Conservation (phyloP, 805 yeast genomes). For the Clavispora vitiphila region DNA sequence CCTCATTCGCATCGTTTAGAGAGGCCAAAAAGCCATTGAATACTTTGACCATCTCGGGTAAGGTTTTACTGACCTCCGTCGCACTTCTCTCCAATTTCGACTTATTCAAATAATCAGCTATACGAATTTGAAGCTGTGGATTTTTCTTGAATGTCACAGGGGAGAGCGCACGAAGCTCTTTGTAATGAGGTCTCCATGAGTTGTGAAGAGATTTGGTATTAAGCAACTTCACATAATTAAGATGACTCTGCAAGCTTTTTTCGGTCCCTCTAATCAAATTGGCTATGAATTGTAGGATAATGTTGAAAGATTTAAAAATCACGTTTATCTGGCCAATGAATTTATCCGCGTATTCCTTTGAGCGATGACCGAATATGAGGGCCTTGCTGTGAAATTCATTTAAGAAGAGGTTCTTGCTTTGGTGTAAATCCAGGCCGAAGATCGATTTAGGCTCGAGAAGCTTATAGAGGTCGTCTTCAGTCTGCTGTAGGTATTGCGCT, state of each 20-base stretch:
- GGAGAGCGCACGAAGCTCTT: slow-evolving; percentile 15
- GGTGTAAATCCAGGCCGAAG: neutral
- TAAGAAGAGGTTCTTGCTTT: slow-evolving; percentile 20
- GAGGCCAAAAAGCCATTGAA: slow-evolving; percentile 23
- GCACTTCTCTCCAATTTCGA: slow-evolving; percentile 27
- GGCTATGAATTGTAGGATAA: slow-evolving; percentile 46
- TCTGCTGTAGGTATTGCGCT: slow-evolving; percentile 6
- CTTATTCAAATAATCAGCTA: slow-evolving; percentile 31
- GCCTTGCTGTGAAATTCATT: slow-evolving; percentile 5
- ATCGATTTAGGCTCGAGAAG: neutral
- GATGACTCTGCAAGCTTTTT: slow-evolving; percentile 38
- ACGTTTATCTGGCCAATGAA: slow-evolving; percentile 31
- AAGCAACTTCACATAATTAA: slow-evolving; percentile 31
- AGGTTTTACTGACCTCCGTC: slow-evolving; percentile 17
- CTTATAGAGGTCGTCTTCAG: slow-evolving; percentile 4
- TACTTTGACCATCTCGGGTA: slow-evolving; percentile 27
- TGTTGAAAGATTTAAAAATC: slow-evolving; percentile 43
- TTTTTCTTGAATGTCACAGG: slow-evolving; percentile 18
- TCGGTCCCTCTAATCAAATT: slow-evolving; percentile 47
- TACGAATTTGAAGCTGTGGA: slow-evolving; percentile 27
- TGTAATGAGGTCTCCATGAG: slow-evolving; percentile 29
- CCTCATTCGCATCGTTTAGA: slow-evolving; percentile 11
- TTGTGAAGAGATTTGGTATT: slow-evolving; percentile 38
- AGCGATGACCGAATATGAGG: neutral
- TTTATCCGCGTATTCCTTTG: slow-evolving; percentile 22